Evolutionary conservation across 371 early-diverging fungal species (phyloP).

Genomic region (Chytridium lagenaria): DNA sequence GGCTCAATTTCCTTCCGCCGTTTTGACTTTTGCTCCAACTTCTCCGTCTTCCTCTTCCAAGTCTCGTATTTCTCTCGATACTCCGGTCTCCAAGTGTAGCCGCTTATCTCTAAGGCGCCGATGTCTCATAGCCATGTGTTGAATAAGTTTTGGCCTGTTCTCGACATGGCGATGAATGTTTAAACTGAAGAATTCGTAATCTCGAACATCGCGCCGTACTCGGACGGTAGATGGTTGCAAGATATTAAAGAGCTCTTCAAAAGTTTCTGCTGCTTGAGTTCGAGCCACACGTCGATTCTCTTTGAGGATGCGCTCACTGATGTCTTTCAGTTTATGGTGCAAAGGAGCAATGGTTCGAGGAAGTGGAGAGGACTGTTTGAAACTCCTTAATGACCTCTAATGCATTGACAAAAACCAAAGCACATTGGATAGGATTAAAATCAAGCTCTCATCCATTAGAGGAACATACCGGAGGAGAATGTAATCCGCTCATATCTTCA

Average conservation of each 20-base stretch:
- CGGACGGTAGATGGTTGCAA: background rate
- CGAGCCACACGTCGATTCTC: conserved; percentile 25
- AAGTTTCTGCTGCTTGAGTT: background rate
- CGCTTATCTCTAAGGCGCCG: conserved; percentile 21
- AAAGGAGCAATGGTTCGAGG: background rate
- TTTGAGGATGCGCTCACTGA: background rate
- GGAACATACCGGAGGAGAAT: too few relatives aligned
- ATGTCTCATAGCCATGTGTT: conserved; percentile 22
- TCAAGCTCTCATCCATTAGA: too few relatives aligned
- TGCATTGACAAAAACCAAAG: too few relatives aligned
- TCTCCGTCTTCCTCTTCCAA: conserved; percentile 35
- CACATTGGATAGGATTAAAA: too few relatives aligned
- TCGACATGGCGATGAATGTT: conserved; percentile 6
- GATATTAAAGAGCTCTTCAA: background rate
- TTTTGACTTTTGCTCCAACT: conserved; percentile 31
- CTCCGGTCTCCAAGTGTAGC: conserved; percentile 24
- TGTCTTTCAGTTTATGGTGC: background rate
- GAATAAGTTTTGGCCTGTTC: conserved; percentile 22
- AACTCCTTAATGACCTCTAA: background rate
- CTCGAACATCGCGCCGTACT: conserved; percentile 25
- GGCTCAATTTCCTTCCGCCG: background rate
- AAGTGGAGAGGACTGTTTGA: background rate
- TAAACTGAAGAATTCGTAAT: conserved; percentile 19
- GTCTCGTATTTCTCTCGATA: conserved; percentile 27
- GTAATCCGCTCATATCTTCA: too few relatives aligned